Base-by-base conservation (phyloP, 371 early-diverging fungal genomes). In the Chytridium lagenaria region DNA sequence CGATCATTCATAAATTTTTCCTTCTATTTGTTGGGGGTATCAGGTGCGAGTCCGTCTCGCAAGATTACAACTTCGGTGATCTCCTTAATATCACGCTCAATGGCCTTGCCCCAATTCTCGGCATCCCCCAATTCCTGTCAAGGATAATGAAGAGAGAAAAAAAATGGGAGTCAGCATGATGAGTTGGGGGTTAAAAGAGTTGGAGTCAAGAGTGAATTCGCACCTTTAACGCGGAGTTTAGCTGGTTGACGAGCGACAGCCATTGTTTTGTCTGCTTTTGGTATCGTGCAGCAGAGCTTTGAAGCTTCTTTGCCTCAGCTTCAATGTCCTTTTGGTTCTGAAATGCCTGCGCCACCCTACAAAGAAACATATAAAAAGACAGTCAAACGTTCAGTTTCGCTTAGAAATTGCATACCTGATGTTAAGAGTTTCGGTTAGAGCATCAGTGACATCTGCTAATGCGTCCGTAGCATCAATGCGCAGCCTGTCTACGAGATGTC, bases 121-220 rank as follows among this genome's bases (percentile, higher is more conserved):
- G 93, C 89, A 77, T 93, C 92, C 28, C 94, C 94, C 7, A 94
- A 82, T 74, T 92, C 92, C 89, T 61, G 26, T n/a, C n/a, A 30
- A 55, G 10, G 10, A 23, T 15, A 37, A 61, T 34, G 34, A 28
- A 91, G 78, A 38, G 12, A 36, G 30, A 37, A 12, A 5, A 52
- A 39, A 33, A 28, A 38, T 16, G 36, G 68, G 26, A 30, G 26
- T 16, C 10, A 55, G 10, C 23, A 22, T 15, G 31, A 16, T 28
- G 23, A 52, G 40, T n/a, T n/a, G n/a, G n/a, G n/a, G n/a, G n/a
- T n/a, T n/a, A n/a, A n/a, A n/a, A n/a, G n/a, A n/a, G n/a, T n/a
- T n/a, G n/a, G n/a, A n/a, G n/a, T n/a, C n/a, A 39, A 15, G 2
- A 44, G 33, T 38, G 10, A 28, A 65, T 10, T 5, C 34, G 10